Conservation (phyloP, 2,329 filamentous ascomycete genomes). For the Neurospora sp. region DNA sequence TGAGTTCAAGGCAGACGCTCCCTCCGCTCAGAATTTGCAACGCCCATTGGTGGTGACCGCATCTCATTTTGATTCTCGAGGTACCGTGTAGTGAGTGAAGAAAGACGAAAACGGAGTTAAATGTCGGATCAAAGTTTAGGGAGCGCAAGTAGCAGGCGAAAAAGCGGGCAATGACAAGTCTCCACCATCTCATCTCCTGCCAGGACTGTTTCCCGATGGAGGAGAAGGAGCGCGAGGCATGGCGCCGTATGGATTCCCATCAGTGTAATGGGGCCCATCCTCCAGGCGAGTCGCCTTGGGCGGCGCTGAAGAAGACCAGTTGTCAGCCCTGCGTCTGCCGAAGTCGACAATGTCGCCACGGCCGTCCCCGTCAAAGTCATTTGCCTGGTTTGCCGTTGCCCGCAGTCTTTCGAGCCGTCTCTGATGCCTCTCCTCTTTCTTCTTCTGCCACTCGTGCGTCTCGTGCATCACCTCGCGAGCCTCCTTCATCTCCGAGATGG, state of each 20-base stretch:
- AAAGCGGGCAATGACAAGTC: background rate
- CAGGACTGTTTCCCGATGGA: constrained; percentile 27
- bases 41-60: background rate
- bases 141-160: background rate
- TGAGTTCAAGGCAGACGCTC: background rate
- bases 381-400: constrained; percentile 17
- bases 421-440: constrained; percentile 40
- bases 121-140: background rate
- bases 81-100: background rate
- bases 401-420: constrained; percentile 30
- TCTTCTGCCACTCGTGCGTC: constrained; percentile 36
- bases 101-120: background rate
- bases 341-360: constrained; percentile 9
- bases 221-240: constrained; percentile 27
- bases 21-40: background rate
- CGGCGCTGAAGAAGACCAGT: constrained; percentile 33
- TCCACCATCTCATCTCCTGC: constrained; percentile 24
- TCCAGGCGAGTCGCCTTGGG: constrained; percentile 28
- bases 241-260: constrained; percentile 35
- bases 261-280: constrained; percentile 35
- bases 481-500: constrained; percentile 45
- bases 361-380: constrained; percentile 8
- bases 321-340: constrained; percentile 32
- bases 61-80: background rate
- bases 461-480: constrained; percentile 40